Conservation (phyloP, 768 basidiomycete species). For the Leccinellum luteum region DNA sequence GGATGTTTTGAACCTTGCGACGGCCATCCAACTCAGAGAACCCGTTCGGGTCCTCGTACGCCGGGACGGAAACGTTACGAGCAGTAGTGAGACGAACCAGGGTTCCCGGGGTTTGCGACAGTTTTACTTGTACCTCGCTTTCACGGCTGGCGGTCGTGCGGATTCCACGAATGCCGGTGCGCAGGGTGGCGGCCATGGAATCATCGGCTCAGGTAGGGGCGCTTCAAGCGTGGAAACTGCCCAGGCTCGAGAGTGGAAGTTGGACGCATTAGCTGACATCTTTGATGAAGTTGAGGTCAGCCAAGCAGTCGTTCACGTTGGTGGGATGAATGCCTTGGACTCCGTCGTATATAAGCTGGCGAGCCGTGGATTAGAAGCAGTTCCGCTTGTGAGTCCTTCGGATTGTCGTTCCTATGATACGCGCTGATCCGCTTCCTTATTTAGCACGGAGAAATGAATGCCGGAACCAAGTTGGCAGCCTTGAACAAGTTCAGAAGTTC, state of each 20-base stretch:
- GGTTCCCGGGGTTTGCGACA: slow-evolving; percentile 86
- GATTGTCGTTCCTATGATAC: not conserved
- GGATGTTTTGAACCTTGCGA: slow-evolving; percentile 94
- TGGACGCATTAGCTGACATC: slow-evolving; percentile 87
- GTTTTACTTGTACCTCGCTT: slow-evolving; percentile 94
- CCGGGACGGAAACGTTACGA: slow-evolving; percentile 78
- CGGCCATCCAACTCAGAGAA: slow-evolving; percentile 89
- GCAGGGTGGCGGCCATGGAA: slow-evolving; percentile 67
- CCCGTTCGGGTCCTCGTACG: slow-evolving; percentile 98
- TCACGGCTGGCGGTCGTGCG: slow-evolving; percentile 79
- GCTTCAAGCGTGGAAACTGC: slow-evolving; percentile 78
- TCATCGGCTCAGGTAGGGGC: slow-evolving; percentile 90
- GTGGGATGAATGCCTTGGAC: slow-evolving; percentile 83
- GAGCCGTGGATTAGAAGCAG: slow-evolving; percentile 80
- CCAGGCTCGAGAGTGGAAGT: slow-evolving; percentile 91
- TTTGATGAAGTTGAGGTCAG: slow-evolving; percentile 82
- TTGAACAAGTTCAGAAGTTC: slow-evolving; percentile 79
- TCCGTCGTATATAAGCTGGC: slow-evolving; percentile 88
- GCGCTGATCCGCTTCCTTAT: slow-evolving; percentile 13
- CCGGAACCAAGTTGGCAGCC: slow-evolving; percentile 74
- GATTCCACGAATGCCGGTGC: slow-evolving; percentile 45
- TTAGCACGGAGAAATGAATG: slow-evolving; percentile 92
- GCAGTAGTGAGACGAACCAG: slow-evolving; percentile 65
- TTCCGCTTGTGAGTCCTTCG: slow-evolving; percentile 71
- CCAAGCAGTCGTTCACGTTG: slow-evolving; percentile 86